A percentile compares a stretch with the other conserved stretches of the same genome.
These are phyloP conservation scores for Glycyrrhiza uralensis DNA, from an alignment of 306 rosid genomes.

Conservation along the genomic window DNA sequence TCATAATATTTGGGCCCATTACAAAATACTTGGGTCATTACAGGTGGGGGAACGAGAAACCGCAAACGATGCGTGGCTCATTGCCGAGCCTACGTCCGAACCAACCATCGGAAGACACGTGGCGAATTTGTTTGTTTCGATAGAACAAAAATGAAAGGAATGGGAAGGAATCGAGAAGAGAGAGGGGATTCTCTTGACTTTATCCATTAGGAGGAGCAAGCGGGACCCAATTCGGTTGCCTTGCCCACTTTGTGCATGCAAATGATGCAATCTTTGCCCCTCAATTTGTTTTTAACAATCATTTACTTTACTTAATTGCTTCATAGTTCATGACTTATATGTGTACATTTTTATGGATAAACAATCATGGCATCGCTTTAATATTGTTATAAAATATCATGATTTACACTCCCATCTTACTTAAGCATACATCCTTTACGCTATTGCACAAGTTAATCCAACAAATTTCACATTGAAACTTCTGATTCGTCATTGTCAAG, in stretches of 20 bases:
- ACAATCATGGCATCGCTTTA: too few relatives aligned
- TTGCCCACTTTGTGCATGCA: slow-evolving; percentile 22
- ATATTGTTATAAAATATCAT: too few relatives aligned
- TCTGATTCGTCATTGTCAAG: background rate
- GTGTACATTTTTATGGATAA: too few relatives aligned
- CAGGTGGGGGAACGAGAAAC: slow-evolving; percentile 22
- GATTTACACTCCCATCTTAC: background rate
- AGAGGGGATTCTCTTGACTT: slow-evolving; percentile 15
- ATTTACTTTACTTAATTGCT: background rate
- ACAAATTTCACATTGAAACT: too few relatives aligned
- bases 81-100: slow-evolving; percentile 36
- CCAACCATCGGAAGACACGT: slow-evolving; percentile 45
- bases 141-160: slow-evolving; percentile 23
- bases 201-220: slow-evolving; percentile 9
- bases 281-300: too few relatives aligned
- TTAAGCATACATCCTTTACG: background rate
- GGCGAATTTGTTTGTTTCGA: slow-evolving; percentile 26
- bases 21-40: too few relatives aligned
- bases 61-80: slow-evolving; percentile 29
- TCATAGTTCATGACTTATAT: too few relatives aligned
- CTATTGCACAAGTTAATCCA: background rate
- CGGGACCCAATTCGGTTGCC: slow-evolving; percentile 23
- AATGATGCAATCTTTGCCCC: background rate
- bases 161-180: slow-evolving; percentile 6
- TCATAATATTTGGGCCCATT: too few relatives aligned